Evolutionary conservation across 306 rosid species (phyloP).

Genomic region (Prunus campanulata): DNA sequence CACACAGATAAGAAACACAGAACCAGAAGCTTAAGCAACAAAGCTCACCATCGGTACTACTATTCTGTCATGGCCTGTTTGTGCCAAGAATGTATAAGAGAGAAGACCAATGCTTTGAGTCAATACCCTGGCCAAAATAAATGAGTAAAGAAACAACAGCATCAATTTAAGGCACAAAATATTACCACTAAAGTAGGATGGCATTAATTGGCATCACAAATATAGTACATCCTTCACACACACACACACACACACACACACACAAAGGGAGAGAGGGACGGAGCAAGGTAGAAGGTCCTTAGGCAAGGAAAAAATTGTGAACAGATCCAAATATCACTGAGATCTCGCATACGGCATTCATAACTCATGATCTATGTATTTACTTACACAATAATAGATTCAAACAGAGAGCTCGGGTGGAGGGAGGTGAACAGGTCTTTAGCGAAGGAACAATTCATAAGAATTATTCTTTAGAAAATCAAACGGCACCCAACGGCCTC

Average conservation of each 20-base stretch:
- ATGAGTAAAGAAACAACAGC: not conserved
- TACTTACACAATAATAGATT: too few relatives aligned
- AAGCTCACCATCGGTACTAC: slow-evolving; percentile 90
- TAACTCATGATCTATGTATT: too few relatives aligned
- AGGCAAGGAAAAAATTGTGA: too few relatives aligned
- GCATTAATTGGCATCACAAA: not conserved
- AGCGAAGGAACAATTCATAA: too few relatives aligned
- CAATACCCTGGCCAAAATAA: slow-evolving; percentile 52
- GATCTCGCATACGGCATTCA: too few relatives aligned
- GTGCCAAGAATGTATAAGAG: slow-evolving; percentile 76
- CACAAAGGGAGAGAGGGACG: not conserved
- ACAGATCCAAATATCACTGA: too few relatives aligned
- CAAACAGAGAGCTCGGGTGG: too few relatives aligned
- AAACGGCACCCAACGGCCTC: too few relatives aligned
- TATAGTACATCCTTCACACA: not conserved
- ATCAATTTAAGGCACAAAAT: not conserved
- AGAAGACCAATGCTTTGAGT: slow-evolving; percentile 96
- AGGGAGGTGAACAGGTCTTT: too few relatives aligned
- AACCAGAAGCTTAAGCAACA: slow-evolving; percentile 17
- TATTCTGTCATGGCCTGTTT: slow-evolving; percentile 69
- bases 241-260: not conserved
- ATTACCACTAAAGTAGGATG: not conserved
- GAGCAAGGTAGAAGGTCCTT: not conserved
- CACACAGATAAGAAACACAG: not conserved
- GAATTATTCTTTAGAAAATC: too few relatives aligned